Percentiles rank a stretch among this genome's conserved stretches.
phyloP scores from a whole-genome alignment of 441 rosid genomes.

The Brassica hybrid region DNA sequence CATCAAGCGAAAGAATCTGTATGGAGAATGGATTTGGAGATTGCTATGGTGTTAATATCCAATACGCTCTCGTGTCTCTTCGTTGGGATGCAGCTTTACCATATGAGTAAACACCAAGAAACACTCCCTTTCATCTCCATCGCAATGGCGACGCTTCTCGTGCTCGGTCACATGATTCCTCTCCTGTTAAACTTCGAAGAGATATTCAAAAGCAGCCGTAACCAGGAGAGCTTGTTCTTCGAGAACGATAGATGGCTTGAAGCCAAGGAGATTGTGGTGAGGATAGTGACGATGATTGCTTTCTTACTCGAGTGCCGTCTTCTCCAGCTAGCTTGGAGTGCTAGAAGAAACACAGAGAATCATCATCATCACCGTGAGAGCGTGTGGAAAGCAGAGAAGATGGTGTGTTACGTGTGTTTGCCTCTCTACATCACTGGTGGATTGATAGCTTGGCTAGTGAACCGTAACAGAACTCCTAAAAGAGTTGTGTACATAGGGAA shows the following conservation, averaged over 20 bases:
- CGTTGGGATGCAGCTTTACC: slow-evolving; percentile 76
- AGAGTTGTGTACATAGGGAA: slow-evolving; percentile 39
- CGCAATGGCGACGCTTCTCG: slow-evolving; percentile 66
- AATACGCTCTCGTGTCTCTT: slow-evolving; percentile 78
- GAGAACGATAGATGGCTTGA: slow-evolving; percentile 86
- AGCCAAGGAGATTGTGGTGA: slow-evolving; percentile 79
- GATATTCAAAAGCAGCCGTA: slow-evolving; percentile 51
- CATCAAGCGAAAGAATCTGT: slow-evolving; percentile 76
- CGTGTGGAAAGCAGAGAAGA: slow-evolving; percentile 73
- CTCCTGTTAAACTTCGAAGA: slow-evolving; percentile 83
- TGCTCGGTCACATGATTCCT: slow-evolving; percentile 84
- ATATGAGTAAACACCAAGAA: slow-evolving; percentile 72
- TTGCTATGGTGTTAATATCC: slow-evolving; percentile 73
- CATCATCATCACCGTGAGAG: slow-evolving; percentile 27
- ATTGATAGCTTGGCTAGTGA: slow-evolving; percentile 66
- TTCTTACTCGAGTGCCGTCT: slow-evolving; percentile 82
- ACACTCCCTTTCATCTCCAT: slow-evolving; percentile 75
- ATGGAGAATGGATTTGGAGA: slow-evolving; percentile 94
- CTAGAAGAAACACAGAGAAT: slow-evolving; percentile 52
- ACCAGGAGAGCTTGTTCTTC: slow-evolving; percentile 62
- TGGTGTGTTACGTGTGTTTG: slow-evolving; percentile 56
- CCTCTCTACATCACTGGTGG: slow-evolving; percentile 74
- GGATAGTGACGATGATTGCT: slow-evolving; percentile 84
- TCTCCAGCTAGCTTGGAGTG: slow-evolving; percentile 79
- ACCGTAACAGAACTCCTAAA: slow-evolving; percentile 51